Base-by-base conservation (phyloP, 2,329 filamentous ascomycete genomes). In the Aspergillus luchuensis region DNA sequence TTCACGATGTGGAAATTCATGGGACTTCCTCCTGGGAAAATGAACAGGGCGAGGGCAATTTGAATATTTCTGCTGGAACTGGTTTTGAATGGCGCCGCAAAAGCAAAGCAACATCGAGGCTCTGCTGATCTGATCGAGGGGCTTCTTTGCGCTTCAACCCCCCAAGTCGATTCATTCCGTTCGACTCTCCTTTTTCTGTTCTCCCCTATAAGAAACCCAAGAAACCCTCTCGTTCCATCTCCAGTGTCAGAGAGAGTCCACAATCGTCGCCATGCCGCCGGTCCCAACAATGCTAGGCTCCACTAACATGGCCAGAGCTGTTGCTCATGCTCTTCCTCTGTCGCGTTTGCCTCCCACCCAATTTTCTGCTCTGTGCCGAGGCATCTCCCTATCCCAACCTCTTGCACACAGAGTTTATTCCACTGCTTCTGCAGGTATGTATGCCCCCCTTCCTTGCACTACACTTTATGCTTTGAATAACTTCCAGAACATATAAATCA, bases 251-350 rank as follows among this genome's bases (percentile, higher is more conserved):
- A 43, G 23, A 28, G 23, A 30, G 52, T 36, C 52, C 47, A 49
- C 13, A 30, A 25, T 55, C 52, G 52, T 28, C 52, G 25, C 52
- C 52, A 55, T 55, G 52, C 39, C 39, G 21, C 39, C 39, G 38
- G 23, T 55, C 52, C 39, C 52, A 55, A 45, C 52, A 28, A 30
- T 41, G 38, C 39, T 47, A 17, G 52, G 52, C 36, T 55, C 52
- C 52, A 55, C 52, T 36, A 25, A 11, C 38, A 55, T 47, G 23
- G 15, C 38, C 52, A 55, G 23, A 28, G 45, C 39, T 25, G 45
- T 47, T 50, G 56, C 55, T 53, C 58, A 54, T 33, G 56, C 59
- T 53, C 43, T 55, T 21, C 51, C 50, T 36, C 38, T 36, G 38
- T 45, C 52, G 19, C 39, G 52, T 43, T 25, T 55, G 52, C 52